phyloP scores from a whole-genome alignment of 345 rosid genomes.

The Eutrema yunnanense region DNA sequence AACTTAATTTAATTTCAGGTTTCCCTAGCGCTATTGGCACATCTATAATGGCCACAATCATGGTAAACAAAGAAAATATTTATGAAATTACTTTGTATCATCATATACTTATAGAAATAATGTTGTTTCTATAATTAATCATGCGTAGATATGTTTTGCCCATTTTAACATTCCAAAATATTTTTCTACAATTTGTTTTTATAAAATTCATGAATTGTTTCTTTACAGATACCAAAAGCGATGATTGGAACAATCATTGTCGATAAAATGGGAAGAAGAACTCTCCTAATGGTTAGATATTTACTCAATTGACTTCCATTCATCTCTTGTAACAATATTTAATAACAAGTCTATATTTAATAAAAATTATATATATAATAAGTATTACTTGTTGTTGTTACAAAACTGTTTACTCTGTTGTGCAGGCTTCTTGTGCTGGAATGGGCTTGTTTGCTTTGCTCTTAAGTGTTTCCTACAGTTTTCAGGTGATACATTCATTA shows the following conservation, averaged over 20 bases:
- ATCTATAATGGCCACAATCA: constrained; percentile 23
- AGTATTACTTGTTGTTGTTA: neutral
- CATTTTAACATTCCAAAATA: neutral
- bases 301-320: neutral
- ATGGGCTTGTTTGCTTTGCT: constrained; percentile 30
- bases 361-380: neutral
- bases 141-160: neutral
- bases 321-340: neutral
- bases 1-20: constrained; percentile 5
- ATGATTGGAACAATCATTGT: constrained; percentile 24
- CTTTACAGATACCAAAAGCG: constrained; percentile 27
- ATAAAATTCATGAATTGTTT: neutral
- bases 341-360: neutral
- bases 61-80: constrained; percentile 3
- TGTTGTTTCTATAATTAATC: neutral
- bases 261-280: constrained; percentile 33
- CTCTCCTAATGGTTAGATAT: constrained; percentile 31
- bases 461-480: constrained; percentile 31
- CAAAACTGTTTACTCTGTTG: too few species aligned
- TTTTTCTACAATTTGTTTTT: neutral
- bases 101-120: neutral
- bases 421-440: constrained; percentile 40
- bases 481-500: constrained; percentile 33
- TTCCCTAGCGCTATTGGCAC: constrained; percentile 30
- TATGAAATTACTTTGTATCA: neutral